Conservation (phyloP, 176 grass and related monocot genomes). For the Saccharum spontaneum region DNA sequence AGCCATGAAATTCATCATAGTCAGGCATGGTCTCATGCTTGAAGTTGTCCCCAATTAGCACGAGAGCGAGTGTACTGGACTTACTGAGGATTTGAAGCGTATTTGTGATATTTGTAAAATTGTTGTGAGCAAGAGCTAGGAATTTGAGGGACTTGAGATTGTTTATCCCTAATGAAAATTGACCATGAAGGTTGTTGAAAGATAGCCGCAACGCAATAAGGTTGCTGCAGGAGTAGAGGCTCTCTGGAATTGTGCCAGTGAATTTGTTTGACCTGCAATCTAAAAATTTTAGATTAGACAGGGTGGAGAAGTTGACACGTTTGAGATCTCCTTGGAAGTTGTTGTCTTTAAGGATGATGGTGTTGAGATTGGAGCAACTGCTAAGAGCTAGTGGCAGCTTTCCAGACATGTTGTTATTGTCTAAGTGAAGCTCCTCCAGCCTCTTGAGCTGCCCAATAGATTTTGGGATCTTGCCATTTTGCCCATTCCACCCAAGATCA, state of each 20-base stretch:
- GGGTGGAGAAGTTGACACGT: constrained; percentile 36
- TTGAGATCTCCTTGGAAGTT: constrained; percentile 26
- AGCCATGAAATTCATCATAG: constrained; percentile 11
- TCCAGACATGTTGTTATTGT: constrained; percentile 34
- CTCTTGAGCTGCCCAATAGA: constrained; percentile 39
- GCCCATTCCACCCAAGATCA: constrained; percentile 29
- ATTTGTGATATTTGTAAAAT: constrained; percentile 35
- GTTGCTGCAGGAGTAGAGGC: constrained; percentile 44
- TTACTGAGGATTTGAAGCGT: constrained; percentile 39
- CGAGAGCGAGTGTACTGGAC: neutral
- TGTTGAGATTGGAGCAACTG: constrained; percentile 33
- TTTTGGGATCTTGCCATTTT: constrained; percentile 33
- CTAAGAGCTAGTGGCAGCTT: constrained; percentile 26
- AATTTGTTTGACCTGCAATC: constrained; percentile 33
- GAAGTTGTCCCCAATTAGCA: constrained; percentile 23
- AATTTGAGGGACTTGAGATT: constrained; percentile 38
- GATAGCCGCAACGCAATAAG: constrained; percentile 37
- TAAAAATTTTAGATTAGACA: constrained; percentile 25
- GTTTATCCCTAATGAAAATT: constrained; percentile 2
- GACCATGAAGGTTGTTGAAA: constrained; percentile 17
- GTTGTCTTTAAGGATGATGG: constrained; percentile 36
- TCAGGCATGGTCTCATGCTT: constrained; percentile 33
- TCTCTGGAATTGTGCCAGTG: constrained; percentile 36
- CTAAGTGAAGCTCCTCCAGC: constrained; percentile 41
- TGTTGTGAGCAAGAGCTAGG: constrained; percentile 31